phyloP scores from a whole-genome alignment of 495 filamentous ascomycete species.

The Neurospora intermedia region DNA sequence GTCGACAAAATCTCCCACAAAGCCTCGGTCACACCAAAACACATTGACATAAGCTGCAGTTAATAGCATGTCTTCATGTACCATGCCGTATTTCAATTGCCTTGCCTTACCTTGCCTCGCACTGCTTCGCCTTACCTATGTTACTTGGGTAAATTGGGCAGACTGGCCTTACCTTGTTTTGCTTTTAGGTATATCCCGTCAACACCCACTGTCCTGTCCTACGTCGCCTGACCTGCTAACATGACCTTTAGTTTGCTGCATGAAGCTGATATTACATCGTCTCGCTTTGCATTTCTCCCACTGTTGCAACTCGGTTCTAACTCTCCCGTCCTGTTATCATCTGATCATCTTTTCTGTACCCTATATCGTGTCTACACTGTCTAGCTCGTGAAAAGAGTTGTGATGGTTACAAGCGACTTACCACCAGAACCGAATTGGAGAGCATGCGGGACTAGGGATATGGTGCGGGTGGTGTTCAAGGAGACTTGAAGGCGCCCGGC shows the following conservation, averaged over 20 bases:
- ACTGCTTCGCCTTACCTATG: background rate
- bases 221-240: background rate
- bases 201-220: background rate
- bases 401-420: too few relatives aligned
- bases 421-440: too few relatives aligned
- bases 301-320: background rate
- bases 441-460: too few relatives aligned
- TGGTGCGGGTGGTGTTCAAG: too few relatives aligned
- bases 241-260: background rate
- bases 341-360: background rate
- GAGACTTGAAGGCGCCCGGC: too few relatives aligned
- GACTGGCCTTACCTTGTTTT: background rate
- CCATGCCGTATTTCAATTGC: background rate
- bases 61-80: background rate
- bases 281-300: background rate
- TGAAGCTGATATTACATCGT: background rate
- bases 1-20: background rate
- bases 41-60: background rate
- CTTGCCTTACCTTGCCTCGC: background rate
- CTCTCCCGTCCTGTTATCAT: background rate
- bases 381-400: too few relatives aligned
- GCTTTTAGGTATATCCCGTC: background rate
- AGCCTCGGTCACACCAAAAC: background rate
- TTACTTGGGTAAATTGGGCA: background rate
- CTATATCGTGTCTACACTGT: background rate